phyloP scores from a whole-genome alignment of 2,329 filamentous ascomycete genomes.

The Venturia nashicola region DNA sequence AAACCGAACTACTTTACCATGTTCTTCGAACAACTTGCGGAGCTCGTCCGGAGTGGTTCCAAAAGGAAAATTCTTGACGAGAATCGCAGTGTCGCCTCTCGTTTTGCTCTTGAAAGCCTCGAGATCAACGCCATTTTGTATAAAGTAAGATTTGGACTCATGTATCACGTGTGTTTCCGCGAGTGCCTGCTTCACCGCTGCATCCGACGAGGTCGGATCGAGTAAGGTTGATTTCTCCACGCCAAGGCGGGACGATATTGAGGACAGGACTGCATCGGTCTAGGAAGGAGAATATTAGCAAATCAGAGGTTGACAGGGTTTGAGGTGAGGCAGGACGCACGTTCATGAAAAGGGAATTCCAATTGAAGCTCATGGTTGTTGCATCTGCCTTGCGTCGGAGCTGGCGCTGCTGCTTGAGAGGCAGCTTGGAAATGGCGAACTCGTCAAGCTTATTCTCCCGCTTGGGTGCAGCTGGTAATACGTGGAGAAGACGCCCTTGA shows the following conservation, averaged over 20 bases:
- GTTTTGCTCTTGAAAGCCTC: slow-evolving; percentile 79
- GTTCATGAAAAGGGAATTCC: slow-evolving; percentile 99
- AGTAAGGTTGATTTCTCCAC: slow-evolving; percentile 84
- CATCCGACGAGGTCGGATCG: slow-evolving; percentile 90
- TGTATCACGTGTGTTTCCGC: slow-evolving; percentile 94
- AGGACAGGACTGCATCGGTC: slow-evolving; percentile 78
- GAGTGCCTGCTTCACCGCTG: slow-evolving; percentile 90
- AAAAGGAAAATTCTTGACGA: slow-evolving; percentile 91
- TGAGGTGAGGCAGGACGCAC: slow-evolving; percentile 32
- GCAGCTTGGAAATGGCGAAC: slow-evolving; percentile 78
- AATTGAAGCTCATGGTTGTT: slow-evolving; percentile 71
- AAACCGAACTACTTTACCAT: slow-evolving; percentile 67
- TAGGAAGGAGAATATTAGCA: not conserved
- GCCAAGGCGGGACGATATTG: slow-evolving; percentile 73
- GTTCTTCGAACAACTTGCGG: slow-evolving; percentile 69
- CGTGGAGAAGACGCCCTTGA: slow-evolving; percentile 83
- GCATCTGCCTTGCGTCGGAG: slow-evolving; percentile 77
- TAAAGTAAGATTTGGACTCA: slow-evolving; percentile 88
- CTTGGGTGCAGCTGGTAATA: slow-evolving; percentile 74
- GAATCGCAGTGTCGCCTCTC: slow-evolving; percentile 73
- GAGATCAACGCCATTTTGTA: slow-evolving; percentile 76
- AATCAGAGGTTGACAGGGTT: slow-evolving; percentile 17
- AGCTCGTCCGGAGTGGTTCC: slow-evolving; percentile 71
- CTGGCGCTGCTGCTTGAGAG: slow-evolving; percentile 86
- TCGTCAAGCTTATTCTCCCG: slow-evolving; percentile 75